Base-by-base conservation (phyloP, 768 basidiomycete genomes). In the Termitomyces sp. region DNA sequence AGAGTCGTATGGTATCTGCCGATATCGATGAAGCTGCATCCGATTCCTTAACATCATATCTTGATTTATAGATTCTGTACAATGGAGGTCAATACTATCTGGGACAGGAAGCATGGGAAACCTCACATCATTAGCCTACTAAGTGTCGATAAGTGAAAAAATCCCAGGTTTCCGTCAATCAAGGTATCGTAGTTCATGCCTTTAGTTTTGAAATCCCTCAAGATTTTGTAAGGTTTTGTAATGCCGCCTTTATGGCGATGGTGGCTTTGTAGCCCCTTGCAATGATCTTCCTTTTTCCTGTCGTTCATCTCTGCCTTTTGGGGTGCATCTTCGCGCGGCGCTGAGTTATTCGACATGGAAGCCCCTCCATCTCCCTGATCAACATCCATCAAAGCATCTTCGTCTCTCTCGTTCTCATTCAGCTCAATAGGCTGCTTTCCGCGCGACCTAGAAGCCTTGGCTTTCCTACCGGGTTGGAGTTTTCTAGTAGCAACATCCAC, bases 171-270 rank as follows among this genome's bases (percentile, higher is more conserved):
- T 35, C 75, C 67, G 12, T 67, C 65, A 10, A 66, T 68, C 24
- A 89, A 66, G 30, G 70, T 71, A 24, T 72, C 67, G 8, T 69
- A 75, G 61, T 80, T 75, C 24, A 89, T 72, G 0, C 78, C 81
- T 60, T 72, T 62, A 10, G 74, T 68, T 6, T 69, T 62, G 55
- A 87, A 78, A 16, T 70, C 61, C 7, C 65, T 68, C 56, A 72
- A 76, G 30, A 80, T 68, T 60, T 75, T 80, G 59, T 83, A 77
- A 12, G 74, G 77, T 49, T 71, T 72, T 0, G 77, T 83, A 49
- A 72, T 26, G 0, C 84, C 81, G 38, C 77, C 57, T 54, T 68
- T 61, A 22, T 36, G 53, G 52, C 44, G 60, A 38, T 38, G 42
- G 14, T 52, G 43, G n/a, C 20, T 38, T 50, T 20, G 26, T 48